Base-by-base conservation (phyloP, 768 basidiomycete species). In the Calocybe indica region DNA sequence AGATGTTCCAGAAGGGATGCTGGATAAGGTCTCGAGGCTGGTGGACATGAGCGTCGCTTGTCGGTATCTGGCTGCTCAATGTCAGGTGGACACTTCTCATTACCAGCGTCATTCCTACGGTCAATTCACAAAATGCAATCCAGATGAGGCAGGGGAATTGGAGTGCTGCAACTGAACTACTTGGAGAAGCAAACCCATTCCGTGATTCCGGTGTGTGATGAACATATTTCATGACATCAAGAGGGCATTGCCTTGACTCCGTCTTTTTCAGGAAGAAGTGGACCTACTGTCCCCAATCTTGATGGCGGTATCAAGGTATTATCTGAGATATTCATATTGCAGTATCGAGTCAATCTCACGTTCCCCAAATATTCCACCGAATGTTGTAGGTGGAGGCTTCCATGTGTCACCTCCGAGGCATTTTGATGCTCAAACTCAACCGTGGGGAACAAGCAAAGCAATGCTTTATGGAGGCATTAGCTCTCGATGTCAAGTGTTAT, bases 11-110 rank as follows among this genome's bases (percentile, higher is more conserved):
- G 78, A 81, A 35, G 73, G 82, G 33, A 70, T 78, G 56, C 80
- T 82, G 50, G 80, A 80, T 40, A 76, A 72, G 11, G 79, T 86
- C 14, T 85, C 84, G 40, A 78, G 88, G 43, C 72, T 97, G 29
- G 91, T 95, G 2, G 92, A 96, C 67, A 88, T 92, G 80, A 94
- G 91, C 58, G 79, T 98, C 33, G 91, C 92, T 5, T 98, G 96
- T 62, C 79, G 96, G 37, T 98, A 98, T 70, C 80, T 99, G 14
- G 93, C 92, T 12, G 96, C 95, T 7, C 92, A 97, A 59, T 97
- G 94, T 63, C 83, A 92, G 73, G 88, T 92, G 52, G 58, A 69
- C 45, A 35, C 22, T 22, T 22, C 22, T 42, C 39, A 47, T 32
- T 12, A 48, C 32, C 43, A 38, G 12, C 32, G 38, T 37, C 47